These are phyloP conservation scores for Sordaria brevicollis DNA, from an alignment of 495 filamentous ascomycete genomes.

Conservation along the genomic window DNA sequence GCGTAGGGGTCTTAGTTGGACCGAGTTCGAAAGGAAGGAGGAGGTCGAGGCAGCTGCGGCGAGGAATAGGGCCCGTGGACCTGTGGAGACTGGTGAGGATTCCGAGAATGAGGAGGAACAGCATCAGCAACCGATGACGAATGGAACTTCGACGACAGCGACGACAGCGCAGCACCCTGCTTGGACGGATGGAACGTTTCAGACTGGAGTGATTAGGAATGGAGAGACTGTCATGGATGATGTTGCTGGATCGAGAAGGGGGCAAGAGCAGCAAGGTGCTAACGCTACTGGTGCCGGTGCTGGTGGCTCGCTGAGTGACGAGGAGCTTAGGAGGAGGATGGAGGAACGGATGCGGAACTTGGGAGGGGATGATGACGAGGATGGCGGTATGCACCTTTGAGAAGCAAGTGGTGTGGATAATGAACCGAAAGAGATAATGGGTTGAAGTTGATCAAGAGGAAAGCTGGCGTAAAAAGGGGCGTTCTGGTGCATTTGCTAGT, in stretches of 20 bases:
- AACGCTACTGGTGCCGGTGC: background rate
- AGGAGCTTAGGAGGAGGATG: conserved; percentile 35
- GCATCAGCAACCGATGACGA: conserved; percentile 1
- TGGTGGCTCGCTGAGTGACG: conserved; percentile 33
- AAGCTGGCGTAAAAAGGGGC: background rate
- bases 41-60: conserved; percentile 17
- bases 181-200: conserved; percentile 47
- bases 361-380: conserved; percentile 29
- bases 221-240: conserved; percentile 30
- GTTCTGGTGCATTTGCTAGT: background rate
- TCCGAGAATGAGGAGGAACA: background rate
- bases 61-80: background rate
- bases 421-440: background rate
- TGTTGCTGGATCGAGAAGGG: conserved; percentile 1
- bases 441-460: background rate
- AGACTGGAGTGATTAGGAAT: conserved; percentile 35
- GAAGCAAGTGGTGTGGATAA: background rate
- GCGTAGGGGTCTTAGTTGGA: conserved; percentile 59
- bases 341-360: conserved; percentile 36
- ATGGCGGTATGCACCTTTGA: conserved; percentile 59
- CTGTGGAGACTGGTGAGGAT: conserved; percentile 6
- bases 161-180: conserved; percentile 21
- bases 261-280: background rate
- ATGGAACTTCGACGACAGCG: background rate
- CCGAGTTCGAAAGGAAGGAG: conserved; percentile 39